Base-by-base conservation (phyloP, 176 grass and related monocot species). In the Rhipidocladum racemiflorum region DNA sequence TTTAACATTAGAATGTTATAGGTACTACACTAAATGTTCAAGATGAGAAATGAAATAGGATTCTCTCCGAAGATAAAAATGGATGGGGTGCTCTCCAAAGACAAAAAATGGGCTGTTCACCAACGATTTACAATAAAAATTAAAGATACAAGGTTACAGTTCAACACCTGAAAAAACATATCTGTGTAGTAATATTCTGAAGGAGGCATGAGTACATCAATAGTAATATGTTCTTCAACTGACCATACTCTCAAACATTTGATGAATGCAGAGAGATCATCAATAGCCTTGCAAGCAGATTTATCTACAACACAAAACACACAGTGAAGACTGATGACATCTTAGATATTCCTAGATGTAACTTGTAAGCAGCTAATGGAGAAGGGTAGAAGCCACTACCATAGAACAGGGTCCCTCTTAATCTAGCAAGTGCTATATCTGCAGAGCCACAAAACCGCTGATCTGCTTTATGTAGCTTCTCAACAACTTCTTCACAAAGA, bases 131-230 rank as follows among this genome's bases (percentile, higher is more conserved):
- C 17, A 68, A 36, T 35, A 21, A 80, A 12, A 53, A 81, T 53
- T 70, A 8, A 46, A 23, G 76, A 30, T 44, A 34, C 43, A 60
- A 76, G 14, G 32, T 23, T 42, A 70, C 35, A 72, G 9, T 69
- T 64, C n/a, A 70, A 81, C 59, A 94, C 95, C 95, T 97, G 95
- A 83, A 97, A 97, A 86, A 91, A 97, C 42, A 97, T 30, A 84
- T 82, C 65, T 61, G 74, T 91, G 68, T 93, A 90, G 71, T 93
- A 97, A 85, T 70, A 85, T 85, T 97, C 95, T 71, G 95, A 89
- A 85, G 95, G 92, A 92, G 95, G 92, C 92, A 93, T 94, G 21
- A 97, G 90, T 73, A 97, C 92, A 84, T 97, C 95, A 73, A 97
- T 91, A 56, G 92, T 88, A 69, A 97, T 70, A 70, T 77, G 76